Percentiles rank a stretch among this genome's conserved stretches.
These are phyloP conservation scores for Zasmidium angulare DNA, from an alignment of 2,329 filamentous ascomycete genomes.

Conservation along the genomic window DNA sequence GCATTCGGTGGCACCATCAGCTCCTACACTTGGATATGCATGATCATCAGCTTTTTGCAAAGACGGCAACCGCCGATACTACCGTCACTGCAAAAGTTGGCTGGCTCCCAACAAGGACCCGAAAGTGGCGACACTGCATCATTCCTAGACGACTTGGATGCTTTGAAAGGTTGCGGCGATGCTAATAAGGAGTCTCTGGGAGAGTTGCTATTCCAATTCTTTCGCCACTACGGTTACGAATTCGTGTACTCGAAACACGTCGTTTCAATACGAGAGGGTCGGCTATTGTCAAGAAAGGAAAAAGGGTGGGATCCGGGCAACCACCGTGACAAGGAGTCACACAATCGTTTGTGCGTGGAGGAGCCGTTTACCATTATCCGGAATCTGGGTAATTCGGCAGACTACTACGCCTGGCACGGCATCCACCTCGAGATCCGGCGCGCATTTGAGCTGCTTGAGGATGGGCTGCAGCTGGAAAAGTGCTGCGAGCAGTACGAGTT, in stretches of 20 bases:
- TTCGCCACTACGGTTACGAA: conserved; percentile 90
- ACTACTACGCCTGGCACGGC: conserved; percentile 90
- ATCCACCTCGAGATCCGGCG: conserved; percentile 85
- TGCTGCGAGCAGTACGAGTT: conserved; percentile 87
- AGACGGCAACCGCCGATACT: conserved; percentile 79
- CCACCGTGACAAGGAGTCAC: conserved; percentile 47
- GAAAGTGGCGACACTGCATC: conserved; percentile 67
- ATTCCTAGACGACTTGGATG: conserved; percentile 82
- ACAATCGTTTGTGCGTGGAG: conserved; percentile 85
- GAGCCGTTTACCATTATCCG: conserved; percentile 90
- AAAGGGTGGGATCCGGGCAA: conserved; percentile 78
- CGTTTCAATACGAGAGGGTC: conserved; percentile 81
- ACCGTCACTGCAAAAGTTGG: conserved; percentile 77
- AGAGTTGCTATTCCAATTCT: conserved; percentile 90
- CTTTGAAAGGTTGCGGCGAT: conserved; percentile 64
- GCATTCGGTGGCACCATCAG: conserved; percentile 91
- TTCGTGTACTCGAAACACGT: conserved; percentile 84
- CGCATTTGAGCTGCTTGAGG: conserved; percentile 79
- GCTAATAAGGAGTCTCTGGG: conserved; percentile 81
- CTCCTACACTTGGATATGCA: conserved; percentile 98
- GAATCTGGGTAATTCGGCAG: conserved; percentile 93
- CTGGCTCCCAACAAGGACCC: conserved; percentile 60
- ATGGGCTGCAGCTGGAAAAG: conserved; percentile 71
- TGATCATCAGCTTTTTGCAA: conserved; percentile 96
- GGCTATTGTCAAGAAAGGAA: conserved; percentile 73